Conservation (phyloP, 2,329 filamentous ascomycete species). For the Sphaerulina musiva region DNA sequence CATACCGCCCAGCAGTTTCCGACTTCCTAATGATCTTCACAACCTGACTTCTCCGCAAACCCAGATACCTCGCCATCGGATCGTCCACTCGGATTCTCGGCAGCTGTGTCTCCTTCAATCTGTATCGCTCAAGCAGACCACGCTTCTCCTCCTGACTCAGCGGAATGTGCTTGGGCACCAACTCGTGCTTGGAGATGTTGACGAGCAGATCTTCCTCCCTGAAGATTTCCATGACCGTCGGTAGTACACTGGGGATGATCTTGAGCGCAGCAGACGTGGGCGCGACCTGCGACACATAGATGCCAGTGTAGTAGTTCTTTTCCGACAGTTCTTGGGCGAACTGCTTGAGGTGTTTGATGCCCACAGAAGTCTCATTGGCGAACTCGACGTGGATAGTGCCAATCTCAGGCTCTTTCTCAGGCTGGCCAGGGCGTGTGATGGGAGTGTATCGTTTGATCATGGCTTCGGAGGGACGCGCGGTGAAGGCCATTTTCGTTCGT, state of each 20-base stretch:
- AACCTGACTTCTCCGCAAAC: slow-evolving; percentile 82
- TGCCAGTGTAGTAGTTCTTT: slow-evolving; percentile 79
- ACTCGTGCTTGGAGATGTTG: slow-evolving; percentile 96
- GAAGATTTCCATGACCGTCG: slow-evolving; percentile 86
- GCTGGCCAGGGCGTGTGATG: slow-evolving; percentile 58
- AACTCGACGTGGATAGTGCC: slow-evolving; percentile 94
- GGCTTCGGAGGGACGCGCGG: slow-evolving; percentile 70
- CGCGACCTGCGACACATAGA: slow-evolving; percentile 77
- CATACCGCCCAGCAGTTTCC: slow-evolving; percentile 93
- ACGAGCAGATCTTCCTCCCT: slow-evolving; percentile 91
- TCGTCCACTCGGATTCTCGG: slow-evolving; percentile 87
- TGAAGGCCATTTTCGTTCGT: slow-evolving; percentile 81
- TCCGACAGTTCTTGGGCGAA: slow-evolving; percentile 78
- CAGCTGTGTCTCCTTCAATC: slow-evolving; percentile 94
- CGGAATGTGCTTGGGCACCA: slow-evolving; percentile 88
- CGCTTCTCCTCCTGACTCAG: slow-evolving; percentile 85
- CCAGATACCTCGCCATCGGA: slow-evolving; percentile 86
- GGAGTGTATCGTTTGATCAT: slow-evolving; percentile 83
- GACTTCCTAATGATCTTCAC: slow-evolving; percentile 97
- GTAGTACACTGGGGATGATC: slow-evolving; percentile 70
- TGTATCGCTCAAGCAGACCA: slow-evolving; percentile 78
- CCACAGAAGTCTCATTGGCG: slow-evolving; percentile 69
- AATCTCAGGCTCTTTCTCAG: slow-evolving; percentile 52
- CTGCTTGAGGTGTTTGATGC: slow-evolving; percentile 83
- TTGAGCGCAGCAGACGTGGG: slow-evolving; percentile 84